Percentiles rank a stretch among this genome's conserved stretches.
These are phyloP conservation scores for Fragaria iinumae DNA, from an alignment of 306 rosid genomes.

Conservation along the genomic window DNA sequence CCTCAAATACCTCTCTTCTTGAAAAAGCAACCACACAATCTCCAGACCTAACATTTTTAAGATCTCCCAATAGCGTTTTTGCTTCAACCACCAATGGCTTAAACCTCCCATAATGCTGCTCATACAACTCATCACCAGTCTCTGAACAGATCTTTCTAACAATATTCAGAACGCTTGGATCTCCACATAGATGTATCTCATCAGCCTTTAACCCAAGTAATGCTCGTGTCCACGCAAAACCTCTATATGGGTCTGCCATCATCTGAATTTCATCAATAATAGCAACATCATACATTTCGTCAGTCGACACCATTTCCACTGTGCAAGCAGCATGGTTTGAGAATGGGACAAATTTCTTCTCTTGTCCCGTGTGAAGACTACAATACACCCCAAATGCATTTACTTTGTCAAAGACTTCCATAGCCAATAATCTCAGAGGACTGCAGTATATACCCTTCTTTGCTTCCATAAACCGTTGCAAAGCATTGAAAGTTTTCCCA, in stretches of 20 bases:
- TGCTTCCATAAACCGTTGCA: slow-evolving; percentile 87
- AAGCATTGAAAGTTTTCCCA: slow-evolving; percentile 88
- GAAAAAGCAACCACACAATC: slow-evolving; percentile 97
- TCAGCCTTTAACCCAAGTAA: slow-evolving; percentile 90
- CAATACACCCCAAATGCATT: slow-evolving; percentile 81
- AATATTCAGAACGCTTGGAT: slow-evolving; percentile 80
- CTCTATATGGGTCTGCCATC: slow-evolving; percentile 73
- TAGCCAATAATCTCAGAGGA: slow-evolving; percentile 83
- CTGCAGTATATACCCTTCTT: slow-evolving; percentile 80
- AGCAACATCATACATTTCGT: slow-evolving; percentile 81
- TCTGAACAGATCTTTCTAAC: slow-evolving; percentile 65
- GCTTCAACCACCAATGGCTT: slow-evolving; percentile 93
- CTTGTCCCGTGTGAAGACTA: slow-evolving; percentile 76
- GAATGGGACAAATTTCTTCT: slow-evolving; percentile 77
- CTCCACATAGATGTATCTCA: slow-evolving; percentile 84
- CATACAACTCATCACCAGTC: slow-evolving; percentile 78
- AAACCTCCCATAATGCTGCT: slow-evolving; percentile 80
- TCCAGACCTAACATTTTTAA: slow-evolving; percentile 71
- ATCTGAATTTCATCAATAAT: slow-evolving; percentile 88
- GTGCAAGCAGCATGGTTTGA: slow-evolving; percentile 81
- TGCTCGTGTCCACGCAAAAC: slow-evolving; percentile 88
- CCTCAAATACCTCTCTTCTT: slow-evolving; percentile 95
- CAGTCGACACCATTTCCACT: slow-evolving; percentile 84
- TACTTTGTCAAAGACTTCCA: slow-evolving; percentile 97
- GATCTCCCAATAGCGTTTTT: slow-evolving; percentile 78